These are phyloP conservation scores for Plantago coronopus DNA, from an alignment of 305 asterid species.

Conservation along the genomic window DNA sequence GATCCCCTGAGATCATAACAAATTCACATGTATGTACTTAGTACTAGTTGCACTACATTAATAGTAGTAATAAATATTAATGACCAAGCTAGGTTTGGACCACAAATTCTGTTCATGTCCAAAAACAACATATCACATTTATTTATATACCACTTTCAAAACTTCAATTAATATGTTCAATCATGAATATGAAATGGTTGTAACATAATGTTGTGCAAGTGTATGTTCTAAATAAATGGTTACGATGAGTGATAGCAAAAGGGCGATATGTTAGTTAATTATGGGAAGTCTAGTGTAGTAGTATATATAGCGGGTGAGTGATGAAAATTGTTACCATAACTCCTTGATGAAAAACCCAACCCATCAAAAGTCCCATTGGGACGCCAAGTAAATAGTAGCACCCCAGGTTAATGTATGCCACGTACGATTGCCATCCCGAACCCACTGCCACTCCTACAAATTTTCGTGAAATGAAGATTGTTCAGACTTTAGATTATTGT, in stretches of 20 bases:
- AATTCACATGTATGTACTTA: neutral
- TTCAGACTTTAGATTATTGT: no score
- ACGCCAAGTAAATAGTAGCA: slow-evolving; percentile 71
- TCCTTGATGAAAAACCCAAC: slow-evolving; percentile 67
- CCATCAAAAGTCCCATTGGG: slow-evolving; percentile 63
- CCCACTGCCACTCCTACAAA: slow-evolving; percentile 84
- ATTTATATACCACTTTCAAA: no score
- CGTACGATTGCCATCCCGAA: slow-evolving; percentile 86
- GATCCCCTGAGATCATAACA: slow-evolving; percentile 30
- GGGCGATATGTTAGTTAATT: no score
- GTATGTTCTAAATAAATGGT: no score
- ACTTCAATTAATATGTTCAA: neutral
- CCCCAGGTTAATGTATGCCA: slow-evolving; percentile 74
- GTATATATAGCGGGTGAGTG: no score
- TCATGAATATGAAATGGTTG: neutral
- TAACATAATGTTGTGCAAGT: neutral
- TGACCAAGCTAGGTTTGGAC: no score
- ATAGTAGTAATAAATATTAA: no score
- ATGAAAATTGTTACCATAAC: slow-evolving; percentile 70
- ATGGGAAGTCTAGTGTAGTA: no score
- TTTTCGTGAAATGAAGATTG: neutral
- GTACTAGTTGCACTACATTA: no score
- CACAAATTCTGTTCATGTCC: no score
- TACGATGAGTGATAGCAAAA: no score
- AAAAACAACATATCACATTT: no score